Percentiles rank a stretch among this genome's conserved stretches.
Conservation (phyloP, 495 filamentous ascomycete genomes). For the Penicillium nucicola region DNA sequence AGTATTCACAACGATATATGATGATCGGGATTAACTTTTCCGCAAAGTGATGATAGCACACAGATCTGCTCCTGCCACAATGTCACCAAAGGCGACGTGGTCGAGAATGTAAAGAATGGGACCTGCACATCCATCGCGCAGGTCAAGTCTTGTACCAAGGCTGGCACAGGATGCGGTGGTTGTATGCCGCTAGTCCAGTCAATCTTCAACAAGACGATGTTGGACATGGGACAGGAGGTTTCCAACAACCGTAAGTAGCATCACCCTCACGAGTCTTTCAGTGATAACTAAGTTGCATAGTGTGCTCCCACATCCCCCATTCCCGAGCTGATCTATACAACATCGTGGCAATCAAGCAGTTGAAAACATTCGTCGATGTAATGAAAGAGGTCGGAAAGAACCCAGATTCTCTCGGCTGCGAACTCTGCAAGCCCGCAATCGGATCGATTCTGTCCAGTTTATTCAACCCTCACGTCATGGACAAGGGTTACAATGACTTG, state of each 20-base stretch:
- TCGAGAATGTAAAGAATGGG: slow-evolving; percentile 71
- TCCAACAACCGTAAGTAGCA: slow-evolving; percentile 64
- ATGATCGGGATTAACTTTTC: neutral
- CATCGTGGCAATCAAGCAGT: slow-evolving; percentile 78
- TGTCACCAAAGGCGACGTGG: slow-evolving; percentile 84
- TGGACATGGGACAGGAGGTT: slow-evolving; percentile 84
- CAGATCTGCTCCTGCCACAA: slow-evolving; percentile 98
- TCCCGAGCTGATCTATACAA: slow-evolving; percentile 89
- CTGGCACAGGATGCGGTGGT: slow-evolving; percentile 90
- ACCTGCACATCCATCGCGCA: slow-evolving; percentile 82
- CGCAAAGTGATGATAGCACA: slow-evolving; percentile 68
- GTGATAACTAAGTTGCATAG: slow-evolving; percentile 22
- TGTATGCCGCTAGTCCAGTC: slow-evolving; percentile 90
- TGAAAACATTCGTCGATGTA: slow-evolving; percentile 73
- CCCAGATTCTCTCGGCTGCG: slow-evolving; percentile 75
- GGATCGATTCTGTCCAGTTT: slow-evolving; percentile 82
- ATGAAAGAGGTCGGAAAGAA: slow-evolving; percentile 82
- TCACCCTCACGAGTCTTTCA: neutral
- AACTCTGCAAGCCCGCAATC: slow-evolving; percentile 85
- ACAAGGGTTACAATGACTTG: slow-evolving; percentile 67
- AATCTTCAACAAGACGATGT: slow-evolving; percentile 93
- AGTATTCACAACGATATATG: slow-evolving; percentile 16
- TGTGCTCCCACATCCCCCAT: slow-evolving; percentile 84
- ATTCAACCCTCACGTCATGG: slow-evolving; percentile 86
- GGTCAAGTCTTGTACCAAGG: slow-evolving; percentile 92